Evolutionary conservation across 73 alveolate species (phyloP), one percentile per base, ranked within the genome.

Genomic region (Uronychia binucleata): DNA sequence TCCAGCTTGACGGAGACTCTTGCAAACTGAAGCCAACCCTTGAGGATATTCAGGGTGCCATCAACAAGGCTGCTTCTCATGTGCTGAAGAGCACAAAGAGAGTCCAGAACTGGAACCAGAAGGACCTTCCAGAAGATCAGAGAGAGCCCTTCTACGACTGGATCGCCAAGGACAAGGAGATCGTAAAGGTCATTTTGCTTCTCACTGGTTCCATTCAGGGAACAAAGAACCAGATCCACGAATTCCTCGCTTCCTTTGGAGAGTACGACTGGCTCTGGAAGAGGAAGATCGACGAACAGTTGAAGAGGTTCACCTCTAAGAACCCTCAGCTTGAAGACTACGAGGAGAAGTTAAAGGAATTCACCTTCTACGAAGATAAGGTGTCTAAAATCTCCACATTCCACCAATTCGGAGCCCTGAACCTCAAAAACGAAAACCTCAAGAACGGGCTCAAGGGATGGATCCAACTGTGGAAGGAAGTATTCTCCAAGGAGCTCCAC

Each of bases 111-210:
- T 98, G 99, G 99, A 94, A 95, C 93, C 94, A 96, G 76, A 95
- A 97, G 85, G 99, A 97, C 80, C 90, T 76, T 57, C 98, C 93
- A 79, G 96, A 87, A 81, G 98, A 96, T 77, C 96, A 97, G 81
- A 96, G 97, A 85, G 98, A 98, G 35, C 97, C 99, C 58, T 99
- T 99, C 99, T 99, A 99, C 80, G 99, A 99, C 86, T 97, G 98
- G 98, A 98, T 99, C 76, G 99, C 99, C 19, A 95, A 98, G 80
- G 99, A 99, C 86, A 99, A 98, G 82, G 99, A 99, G 93, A 99
- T 99, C 78, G 99, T 99, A 26, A 97, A 99, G 97, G 99, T 99
- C 91, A 97, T 99, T 83, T 86, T 99, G 83, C 97, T 99, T 31
- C 94, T 99, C 85, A 99, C 99, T 77, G 99, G 99, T 74, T 95